Base-by-base conservation (phyloP, 192 early-diverging fungal genomes). In the Gigaspora rosea region DNA sequence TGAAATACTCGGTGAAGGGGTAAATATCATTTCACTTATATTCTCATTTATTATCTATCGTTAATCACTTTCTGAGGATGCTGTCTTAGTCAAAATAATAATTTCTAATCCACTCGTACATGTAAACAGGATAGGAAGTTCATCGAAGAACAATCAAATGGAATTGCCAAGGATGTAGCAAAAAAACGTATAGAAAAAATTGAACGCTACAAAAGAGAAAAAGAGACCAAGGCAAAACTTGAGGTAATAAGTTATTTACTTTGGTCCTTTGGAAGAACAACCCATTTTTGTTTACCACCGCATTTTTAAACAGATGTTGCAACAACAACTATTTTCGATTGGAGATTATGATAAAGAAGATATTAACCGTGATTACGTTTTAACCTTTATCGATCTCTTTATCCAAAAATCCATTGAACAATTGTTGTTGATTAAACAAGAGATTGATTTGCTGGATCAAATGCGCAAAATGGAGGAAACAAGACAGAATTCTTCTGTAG, bases 401-500 rank as follows among this genome's bases (percentile, higher is more conserved):
- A 86, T 94, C 13, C 85, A 94, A 71, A 87, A 92, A 75, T 83
- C 92, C 0, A 76, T 94, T 47, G 93, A 96, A 50, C 85, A 89
- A 18, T 80, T 95, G 36, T 79, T 84, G 0, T 78, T 89, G 20
- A 91, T 96, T 57, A 80, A 90, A 52, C 91, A 94, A 75, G 97
- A 99, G 82, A 78, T 92, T 7, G 87, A 87, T 18, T 87, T 97
- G 88, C 84, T 97, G 13, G 83, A 91, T 66, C 86, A 91, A 78
- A 92, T 93, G 93, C 83, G 85, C 56, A 80, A 82, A 36, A 88
- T 88, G n/a, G 77, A 62, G 56, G 71, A 65, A 57, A 56, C 59
- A 75, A 73, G 57, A 72, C 11, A 71, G 70, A 64, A 76, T 10
- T n/a, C 70, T 15, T 69, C 61, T 1, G 78, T 78, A 5, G 79